These are phyloP conservation scores for Millerozyma miso DNA, from an alignment of 805 yeast species.

Conservation along the genomic window DNA sequence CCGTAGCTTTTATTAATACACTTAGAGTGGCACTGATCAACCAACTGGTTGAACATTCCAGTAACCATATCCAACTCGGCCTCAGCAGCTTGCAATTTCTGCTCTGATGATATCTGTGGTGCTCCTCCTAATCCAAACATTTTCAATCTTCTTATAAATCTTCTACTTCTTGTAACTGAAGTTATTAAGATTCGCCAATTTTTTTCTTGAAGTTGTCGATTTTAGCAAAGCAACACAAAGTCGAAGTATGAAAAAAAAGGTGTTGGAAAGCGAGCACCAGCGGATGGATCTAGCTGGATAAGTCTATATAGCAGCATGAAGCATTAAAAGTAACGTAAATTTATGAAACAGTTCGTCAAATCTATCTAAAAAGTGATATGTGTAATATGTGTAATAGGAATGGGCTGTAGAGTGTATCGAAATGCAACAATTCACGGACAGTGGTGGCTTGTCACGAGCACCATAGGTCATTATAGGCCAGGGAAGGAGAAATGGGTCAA, in stretches of 20 bases:
- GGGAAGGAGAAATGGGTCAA: constrained; percentile 36
- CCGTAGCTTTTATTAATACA: constrained; percentile 66
- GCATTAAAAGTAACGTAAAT: too few species aligned
- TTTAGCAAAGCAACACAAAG: not conserved
- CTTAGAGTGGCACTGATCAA: constrained; percentile 83
- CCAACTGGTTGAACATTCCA: constrained; percentile 92
- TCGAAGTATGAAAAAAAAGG: not conserved
- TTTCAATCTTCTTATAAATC: constrained; percentile 1
- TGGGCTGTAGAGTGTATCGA: too few species aligned
- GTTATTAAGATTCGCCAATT: constrained; percentile 4
- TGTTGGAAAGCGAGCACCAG: not conserved
- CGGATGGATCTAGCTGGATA: too few species aligned
- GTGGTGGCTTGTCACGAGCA: too few species aligned
- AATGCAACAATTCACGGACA: too few species aligned
- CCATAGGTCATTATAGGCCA: constrained; percentile 18
- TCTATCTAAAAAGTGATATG: too few species aligned
- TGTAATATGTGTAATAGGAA: too few species aligned
- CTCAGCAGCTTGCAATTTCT: constrained; percentile 86
- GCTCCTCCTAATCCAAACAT: constrained; percentile 76
- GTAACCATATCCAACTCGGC: constrained; percentile 96
- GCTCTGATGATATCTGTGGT: constrained; percentile 70
- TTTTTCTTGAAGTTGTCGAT: constrained; percentile 1
- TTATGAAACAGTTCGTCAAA: too few species aligned
- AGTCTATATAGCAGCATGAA: too few species aligned
- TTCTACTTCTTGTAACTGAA: constrained; percentile 2